A percentile compares a stretch with the other conserved stretches of the same genome.
Evolutionary conservation across 305 asterid genomes (phyloP).

Genomic region (Rubia tinctorum): DNA sequence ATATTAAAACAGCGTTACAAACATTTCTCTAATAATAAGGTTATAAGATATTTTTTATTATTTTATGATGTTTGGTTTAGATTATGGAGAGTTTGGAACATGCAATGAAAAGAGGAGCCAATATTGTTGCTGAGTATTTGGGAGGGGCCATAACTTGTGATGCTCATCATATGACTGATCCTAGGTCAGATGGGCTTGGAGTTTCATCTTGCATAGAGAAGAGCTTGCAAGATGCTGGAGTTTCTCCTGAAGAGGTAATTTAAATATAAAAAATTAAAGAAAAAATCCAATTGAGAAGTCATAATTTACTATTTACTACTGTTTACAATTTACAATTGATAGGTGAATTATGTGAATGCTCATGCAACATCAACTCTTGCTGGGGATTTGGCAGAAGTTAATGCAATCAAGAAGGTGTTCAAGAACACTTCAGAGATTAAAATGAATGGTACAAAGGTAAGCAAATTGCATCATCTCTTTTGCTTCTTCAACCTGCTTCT

Average conservation of each 20-base stretch:
- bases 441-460: constrained; percentile 83
- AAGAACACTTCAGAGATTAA: constrained; percentile 66
- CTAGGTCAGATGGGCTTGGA: constrained; percentile 96
- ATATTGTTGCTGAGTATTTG: constrained; percentile 87
- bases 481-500: not conserved
- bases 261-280: too few relatives aligned
- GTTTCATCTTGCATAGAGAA: constrained; percentile 71
- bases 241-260: constrained; percentile 25
- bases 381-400: constrained; percentile 86
- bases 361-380: constrained; percentile 89
- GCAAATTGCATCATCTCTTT: not conserved
- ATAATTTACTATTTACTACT: not conserved
- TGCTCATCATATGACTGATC: constrained; percentile 98
- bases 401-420: constrained; percentile 87
- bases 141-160: constrained; percentile 98
- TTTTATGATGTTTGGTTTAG: too few relatives aligned
- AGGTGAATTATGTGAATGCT: constrained; percentile 92
- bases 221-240: constrained; percentile 24
- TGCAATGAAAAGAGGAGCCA: constrained; percentile 82
- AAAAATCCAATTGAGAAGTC: not conserved
- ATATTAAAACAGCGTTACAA: too few relatives aligned
- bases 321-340: constrained; percentile 16
- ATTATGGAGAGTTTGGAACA: constrained; percentile 93
- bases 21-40: too few relatives aligned
- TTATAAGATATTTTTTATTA: too few relatives aligned